Evolutionary conservation across 768 basidiomycete genomes (phyloP), one percentile per base, ranked within the genome.

Genomic region (Cyclocybe aegerita): DNA sequence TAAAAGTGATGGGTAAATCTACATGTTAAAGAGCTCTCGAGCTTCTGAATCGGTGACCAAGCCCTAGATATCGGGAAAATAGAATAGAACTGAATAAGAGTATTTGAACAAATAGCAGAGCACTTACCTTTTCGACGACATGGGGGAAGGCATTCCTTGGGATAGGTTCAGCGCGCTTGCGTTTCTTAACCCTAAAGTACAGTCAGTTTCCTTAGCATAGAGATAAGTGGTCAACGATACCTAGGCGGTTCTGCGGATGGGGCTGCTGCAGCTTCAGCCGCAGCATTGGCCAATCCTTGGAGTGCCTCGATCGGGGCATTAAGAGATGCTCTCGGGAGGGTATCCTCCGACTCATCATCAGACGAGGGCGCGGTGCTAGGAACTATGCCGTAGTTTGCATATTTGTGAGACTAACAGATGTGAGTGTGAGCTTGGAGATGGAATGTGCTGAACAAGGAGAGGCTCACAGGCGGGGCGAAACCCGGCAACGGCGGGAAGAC

Each of bases 301-400:
- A 98, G 74, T 9, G 95, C 95, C 63, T 97, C 93, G 48, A 96
- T 95, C 1, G 95, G 95, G 1, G 94, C 93, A 54, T 90, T 93
- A 54, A 97, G 73, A 31, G 89, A 82, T 35, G 88, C 80, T 32
- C 92, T 80, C 11, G 93, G 90, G 9, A 95, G 73, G 0, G 92
- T 88, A 45, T 94, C 92, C 62, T 95, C 92, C 0, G 90, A 91
- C 67, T 94, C 93, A 63, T 93, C 93, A 53, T 94, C 92, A 38
- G 90, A 92, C 0, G 91, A 93, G 6, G 88, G 82, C 9, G 88
- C 79, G 4, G 90, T 85, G 67, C 87, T 86, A 11, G 91, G 84
- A 32, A 93, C 80, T 57, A 97, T 90, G 31, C 92, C 94, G 62
- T 96, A 96, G 11, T 89, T 87, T 34, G 89, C 88, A 65, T 93